These are phyloP conservation scores for Penicillium aurantiogriseum DNA, from an alignment of 2,329 filamentous ascomycete species.

Conservation along the genomic window DNA sequence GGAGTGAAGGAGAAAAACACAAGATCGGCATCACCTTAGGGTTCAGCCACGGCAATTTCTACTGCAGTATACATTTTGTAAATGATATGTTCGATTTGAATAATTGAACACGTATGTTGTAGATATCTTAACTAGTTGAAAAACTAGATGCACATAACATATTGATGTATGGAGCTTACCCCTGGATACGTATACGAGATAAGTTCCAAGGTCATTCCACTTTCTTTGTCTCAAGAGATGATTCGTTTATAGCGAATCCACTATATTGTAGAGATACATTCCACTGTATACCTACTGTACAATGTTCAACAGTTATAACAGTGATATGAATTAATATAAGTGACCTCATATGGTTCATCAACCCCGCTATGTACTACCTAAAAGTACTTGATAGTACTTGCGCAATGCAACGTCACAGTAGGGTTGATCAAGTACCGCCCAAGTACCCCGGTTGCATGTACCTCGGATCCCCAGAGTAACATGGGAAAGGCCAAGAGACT, in stretches of 20 bases:
- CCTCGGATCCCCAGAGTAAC: conserved; percentile 4
- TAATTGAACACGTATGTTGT: neutral
- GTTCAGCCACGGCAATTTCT: conserved; percentile 18
- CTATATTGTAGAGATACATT: neutral
- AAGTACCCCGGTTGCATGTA: conserved; percentile 2
- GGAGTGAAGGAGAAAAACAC: conserved; percentile 16
- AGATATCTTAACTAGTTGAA: no score
- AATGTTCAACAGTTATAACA: neutral
- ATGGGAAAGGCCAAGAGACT: neutral
- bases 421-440: neutral
- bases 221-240: neutral
- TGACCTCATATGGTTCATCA: neutral
- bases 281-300: neutral
- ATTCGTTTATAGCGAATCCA: neutral
- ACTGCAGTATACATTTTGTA: neutral
- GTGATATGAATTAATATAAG: neutral
- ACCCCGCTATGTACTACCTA: neutral
- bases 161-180: neutral
- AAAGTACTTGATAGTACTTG: neutral
- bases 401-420: neutral
- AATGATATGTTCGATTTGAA: neutral
- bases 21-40: conserved; percentile 5
- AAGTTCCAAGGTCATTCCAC: neutral
- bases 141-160: no score
- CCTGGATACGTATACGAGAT: neutral